Base-by-base conservation (phyloP, 768 basidiomycete species). In the Serendipita sp. region DNA sequence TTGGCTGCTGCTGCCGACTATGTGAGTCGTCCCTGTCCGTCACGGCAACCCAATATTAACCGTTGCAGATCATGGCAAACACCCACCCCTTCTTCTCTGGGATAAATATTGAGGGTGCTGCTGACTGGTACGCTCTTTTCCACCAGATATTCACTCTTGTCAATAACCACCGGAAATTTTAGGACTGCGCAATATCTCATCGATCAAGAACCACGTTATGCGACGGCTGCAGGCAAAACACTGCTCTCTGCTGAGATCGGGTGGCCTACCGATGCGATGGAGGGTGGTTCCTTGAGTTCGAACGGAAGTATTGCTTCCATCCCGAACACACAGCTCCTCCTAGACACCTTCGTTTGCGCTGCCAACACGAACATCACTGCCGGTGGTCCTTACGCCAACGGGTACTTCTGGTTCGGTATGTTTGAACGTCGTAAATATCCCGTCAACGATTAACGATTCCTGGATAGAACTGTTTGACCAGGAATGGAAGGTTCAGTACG, bases 291-390 rank as follows among this genome's bases (percentile, higher is more conserved):
- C 18, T 18, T 60, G 29, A 60, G 16, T 8, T 31, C 34, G 33
- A 60, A 60, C 55, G 55, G 55, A 27, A 60, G 55, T 60, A 18
- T 18, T 62, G 74, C 75, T 1, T 71, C 68, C 48, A 66, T 74
- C 10, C 71, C 71, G 3, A 75, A 74, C 27, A 66, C 75, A 36
- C 73, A 97, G 81, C 81, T 71, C n/a, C 97, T 90, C 79, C 70
- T 99, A 64, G 78, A 98, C 71, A 83, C 80, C 0, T 99, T 91
- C 68, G 84, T 93, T 4, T 99, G 95, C 70, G 80, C 83, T 71
- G 88, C 94, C 0, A 96, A 92, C 72, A 66, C 72, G n/a, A 92
- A 92, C 67, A 81, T 81, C 16, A 92, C 88, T 4, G 55, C 55
- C 18, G 55, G 55, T 31, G n/a, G 18, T 5, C 8, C 48, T 33